Conservation (phyloP, 2,329 filamentous ascomycete species). For the Xylaria polymorpha region DNA sequence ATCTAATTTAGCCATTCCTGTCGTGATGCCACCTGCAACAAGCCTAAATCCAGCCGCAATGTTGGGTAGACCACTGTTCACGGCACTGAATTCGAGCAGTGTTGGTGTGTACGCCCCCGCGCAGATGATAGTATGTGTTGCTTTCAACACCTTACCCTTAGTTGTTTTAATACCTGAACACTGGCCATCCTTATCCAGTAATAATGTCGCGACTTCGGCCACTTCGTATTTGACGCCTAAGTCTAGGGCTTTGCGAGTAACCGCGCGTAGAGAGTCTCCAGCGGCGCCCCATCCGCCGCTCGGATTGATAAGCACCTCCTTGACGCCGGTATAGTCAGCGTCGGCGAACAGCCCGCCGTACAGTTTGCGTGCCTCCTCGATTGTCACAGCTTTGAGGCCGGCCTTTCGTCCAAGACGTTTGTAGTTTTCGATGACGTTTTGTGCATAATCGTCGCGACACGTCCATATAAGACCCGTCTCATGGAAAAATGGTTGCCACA, state of each 20-base stretch:
- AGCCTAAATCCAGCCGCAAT: conserved; percentile 62
- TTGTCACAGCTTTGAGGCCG: conserved; percentile 57
- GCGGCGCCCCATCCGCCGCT: conserved; percentile 68
- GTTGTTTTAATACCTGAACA: conserved; percentile 57
- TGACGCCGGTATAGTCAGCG: conserved; percentile 64
- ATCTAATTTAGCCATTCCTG: conserved; percentile 36
- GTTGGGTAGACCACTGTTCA: conserved; percentile 55
- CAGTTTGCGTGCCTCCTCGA: conserved; percentile 60
- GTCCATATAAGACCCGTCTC: conserved; percentile 48
- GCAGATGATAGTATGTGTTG: conserved; percentile 59
- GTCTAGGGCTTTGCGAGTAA: conserved; percentile 59
- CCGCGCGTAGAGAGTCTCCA: conserved; percentile 61
- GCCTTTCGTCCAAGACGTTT: conserved; percentile 43
- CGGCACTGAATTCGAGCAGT: conserved; percentile 58
- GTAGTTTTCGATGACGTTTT: conserved; percentile 53
- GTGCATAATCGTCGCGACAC: conserved; percentile 45
- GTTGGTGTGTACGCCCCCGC: conserved; percentile 64
- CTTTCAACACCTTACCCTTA: conserved; percentile 55
- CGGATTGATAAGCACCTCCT: conserved; percentile 64
- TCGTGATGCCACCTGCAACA: conserved; percentile 62
- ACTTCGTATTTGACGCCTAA: conserved; percentile 64
- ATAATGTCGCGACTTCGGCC: conserved; percentile 57
- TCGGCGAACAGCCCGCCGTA: conserved; percentile 65
- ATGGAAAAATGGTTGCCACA: conserved; percentile 52
- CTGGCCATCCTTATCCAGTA: conserved; percentile 49